Evolutionary conservation across 169 alveolate species (phyloP).

Genomic region (Hepatocystis sp.): DNA sequence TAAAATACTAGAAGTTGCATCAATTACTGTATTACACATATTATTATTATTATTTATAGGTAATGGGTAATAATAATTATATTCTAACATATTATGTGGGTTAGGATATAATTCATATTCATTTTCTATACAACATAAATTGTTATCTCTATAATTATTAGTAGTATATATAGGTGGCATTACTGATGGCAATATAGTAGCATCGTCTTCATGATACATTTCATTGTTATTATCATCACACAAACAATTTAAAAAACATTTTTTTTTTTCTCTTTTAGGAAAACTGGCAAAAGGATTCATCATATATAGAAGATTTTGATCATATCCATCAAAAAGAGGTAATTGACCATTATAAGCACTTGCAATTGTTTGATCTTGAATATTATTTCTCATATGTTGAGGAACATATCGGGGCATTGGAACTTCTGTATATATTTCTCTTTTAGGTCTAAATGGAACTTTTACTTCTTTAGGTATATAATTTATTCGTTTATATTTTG

Average conservation of each 20-base stretch:
- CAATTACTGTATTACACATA: slow-evolving; percentile 30
- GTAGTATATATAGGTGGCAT: background rate
- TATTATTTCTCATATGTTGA: slow-evolving; percentile 12
- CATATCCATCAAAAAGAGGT: slow-evolving; percentile 62
- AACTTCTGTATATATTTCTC: slow-evolving; percentile 70
- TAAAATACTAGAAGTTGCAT: slow-evolving; percentile 38
- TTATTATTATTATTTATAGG: slow-evolving; percentile 5
- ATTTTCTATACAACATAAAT: background rate
- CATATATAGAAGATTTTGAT: slow-evolving; percentile 44
- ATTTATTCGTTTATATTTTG: slow-evolving; percentile 62
- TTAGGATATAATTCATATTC: slow-evolving; percentile 12
- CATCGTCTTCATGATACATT: background rate
- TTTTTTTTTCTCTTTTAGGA: slow-evolving; percentile 8
- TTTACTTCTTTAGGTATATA: slow-evolving; percentile 69
- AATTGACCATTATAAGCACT: slow-evolving; percentile 34
- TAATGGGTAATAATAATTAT: slow-evolving; percentile 24
- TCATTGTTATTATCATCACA: slow-evolving; percentile 27
- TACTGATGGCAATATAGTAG: background rate
- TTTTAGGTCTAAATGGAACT: slow-evolving; percentile 76
- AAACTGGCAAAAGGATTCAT: slow-evolving; percentile 31
- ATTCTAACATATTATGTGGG: background rate
- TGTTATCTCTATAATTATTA: no score
- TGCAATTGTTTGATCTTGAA: slow-evolving; percentile 4
- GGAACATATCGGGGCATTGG: slow-evolving; percentile 74
- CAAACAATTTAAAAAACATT: slow-evolving; percentile 34